These are phyloP conservation scores for Yamadazyma oceani DNA, from an alignment of 1,139 yeast genomes.

Conservation along the genomic window DNA sequence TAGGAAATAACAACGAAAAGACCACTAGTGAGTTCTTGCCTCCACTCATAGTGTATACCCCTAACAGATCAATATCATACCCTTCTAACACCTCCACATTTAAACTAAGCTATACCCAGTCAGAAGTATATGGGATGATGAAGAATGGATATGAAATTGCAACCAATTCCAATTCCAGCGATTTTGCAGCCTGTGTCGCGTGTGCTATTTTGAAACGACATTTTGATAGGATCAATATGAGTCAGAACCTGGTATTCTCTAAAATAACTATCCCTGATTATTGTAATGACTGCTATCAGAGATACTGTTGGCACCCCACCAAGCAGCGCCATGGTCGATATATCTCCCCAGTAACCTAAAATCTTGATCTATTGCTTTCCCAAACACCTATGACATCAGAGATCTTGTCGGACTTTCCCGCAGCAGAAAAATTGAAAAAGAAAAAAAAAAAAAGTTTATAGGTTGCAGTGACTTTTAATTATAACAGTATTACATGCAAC, in stretches of 20 bases:
- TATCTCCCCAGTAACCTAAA: too few species aligned
- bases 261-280: slow-evolving; percentile 15
- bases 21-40: slow-evolving; percentile 30
- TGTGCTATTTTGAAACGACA: slow-evolving; percentile 61
- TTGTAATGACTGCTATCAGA: slow-evolving; percentile 22
- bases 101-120: slow-evolving; percentile 46
- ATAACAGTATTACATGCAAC: too few species aligned
- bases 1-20: slow-evolving; percentile 6
- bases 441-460: too few species aligned
- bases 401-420: too few species aligned
- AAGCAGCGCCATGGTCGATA: too few species aligned
- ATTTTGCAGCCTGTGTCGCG: slow-evolving; percentile 53
- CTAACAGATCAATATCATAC: slow-evolving; percentile 43
- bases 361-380: too few species aligned
- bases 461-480: too few species aligned
- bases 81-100: slow-evolving; percentile 61
- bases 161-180: slow-evolving; percentile 42
- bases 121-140: slow-evolving; percentile 46
- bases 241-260: slow-evolving; percentile 1
- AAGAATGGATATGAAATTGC: slow-evolving; percentile 54
- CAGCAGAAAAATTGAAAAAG: too few species aligned
- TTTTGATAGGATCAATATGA: slow-evolving; percentile 39
- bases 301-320: slow-evolving; percentile 20
- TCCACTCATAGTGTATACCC: slow-evolving; percentile 55
- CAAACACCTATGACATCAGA: too few species aligned